Evolutionary conservation across 345 rosid genomes (phyloP).

Genomic region (Cardamine chenopodiifolia): DNA sequence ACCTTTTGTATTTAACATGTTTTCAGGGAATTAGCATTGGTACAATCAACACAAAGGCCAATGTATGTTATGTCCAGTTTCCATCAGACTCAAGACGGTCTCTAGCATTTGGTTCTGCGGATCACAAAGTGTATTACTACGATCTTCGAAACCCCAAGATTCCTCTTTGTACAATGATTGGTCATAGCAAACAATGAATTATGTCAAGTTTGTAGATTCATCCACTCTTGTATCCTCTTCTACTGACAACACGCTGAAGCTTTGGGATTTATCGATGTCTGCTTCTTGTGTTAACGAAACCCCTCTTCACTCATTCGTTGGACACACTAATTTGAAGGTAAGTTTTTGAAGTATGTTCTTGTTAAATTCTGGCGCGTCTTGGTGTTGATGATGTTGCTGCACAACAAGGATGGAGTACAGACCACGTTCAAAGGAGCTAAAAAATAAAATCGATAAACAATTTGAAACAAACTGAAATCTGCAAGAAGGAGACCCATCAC

Average conservation of each 20-base stretch:
- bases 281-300: constrained; percentile 69
- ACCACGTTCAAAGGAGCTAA: too few species aligned
- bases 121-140: constrained; percentile 85
- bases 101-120: constrained; percentile 96
- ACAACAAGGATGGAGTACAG: too few species aligned
- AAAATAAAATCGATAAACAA: too few species aligned
- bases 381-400: too few species aligned
- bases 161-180: constrained; percentile 82
- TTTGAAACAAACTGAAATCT: too few species aligned
- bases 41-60: constrained; percentile 89
- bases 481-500: too few species aligned
- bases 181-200: constrained; percentile 89
- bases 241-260: constrained; percentile 93
- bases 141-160: constrained; percentile 81
- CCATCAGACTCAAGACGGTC: constrained; percentile 74
- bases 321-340: constrained; percentile 92
- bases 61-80: constrained; percentile 92
- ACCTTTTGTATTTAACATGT: constrained; percentile 49
- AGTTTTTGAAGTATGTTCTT: too few species aligned
- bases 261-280: constrained; percentile 86
- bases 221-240: constrained; percentile 82
- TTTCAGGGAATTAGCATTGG: constrained; percentile 85
- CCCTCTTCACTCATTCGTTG: constrained; percentile 81
- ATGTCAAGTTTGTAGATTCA: constrained; percentile 82
- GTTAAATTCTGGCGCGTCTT: too few species aligned